A percentile compares a stretch with the other conserved stretches of the same genome.
Conservation (phyloP, 768 basidiomycete genomes). For the Galerina sulciceps region DNA sequence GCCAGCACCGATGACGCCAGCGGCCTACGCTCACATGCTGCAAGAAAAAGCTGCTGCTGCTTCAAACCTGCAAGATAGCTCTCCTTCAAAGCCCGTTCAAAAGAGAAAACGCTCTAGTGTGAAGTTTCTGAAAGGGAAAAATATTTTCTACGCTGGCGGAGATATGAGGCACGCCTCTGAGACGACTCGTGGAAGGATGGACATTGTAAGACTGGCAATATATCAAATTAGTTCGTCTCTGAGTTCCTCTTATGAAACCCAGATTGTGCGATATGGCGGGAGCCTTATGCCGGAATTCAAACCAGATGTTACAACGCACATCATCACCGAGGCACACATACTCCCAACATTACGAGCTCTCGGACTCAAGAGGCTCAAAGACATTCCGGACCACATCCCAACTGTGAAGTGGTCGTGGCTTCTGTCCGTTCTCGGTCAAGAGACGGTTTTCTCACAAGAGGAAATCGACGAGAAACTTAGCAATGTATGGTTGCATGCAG, state of each 20-base stretch:
- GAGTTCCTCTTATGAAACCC: constrained; percentile 1
- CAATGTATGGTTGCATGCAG: constrained; percentile 47
- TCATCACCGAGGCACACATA: constrained; percentile 54
- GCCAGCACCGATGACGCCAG: constrained; percentile 45
- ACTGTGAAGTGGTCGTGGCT: constrained; percentile 72
- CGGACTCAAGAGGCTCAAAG: constrained; percentile 50
- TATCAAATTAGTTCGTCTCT: background rate
- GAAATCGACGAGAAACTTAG: constrained; percentile 36
- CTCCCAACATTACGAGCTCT: constrained; percentile 42
- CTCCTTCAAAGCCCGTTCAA: constrained; percentile 19
- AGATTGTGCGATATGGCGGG: constrained; percentile 72
- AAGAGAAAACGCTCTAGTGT: constrained; percentile 12
- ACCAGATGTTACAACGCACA: constrained; percentile 61
- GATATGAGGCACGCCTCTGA: constrained; percentile 58
- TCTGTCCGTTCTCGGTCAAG: constrained; percentile 38
- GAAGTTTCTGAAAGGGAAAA: constrained; percentile 53
- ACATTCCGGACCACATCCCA: constrained; percentile 70
- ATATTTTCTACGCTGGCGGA: constrained; percentile 61
- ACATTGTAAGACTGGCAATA: constrained; percentile 50
- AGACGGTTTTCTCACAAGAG: constrained; percentile 23
- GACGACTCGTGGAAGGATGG: constrained; percentile 60
- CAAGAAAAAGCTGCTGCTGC: constrained; percentile 30
- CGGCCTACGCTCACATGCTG: constrained; percentile 57
- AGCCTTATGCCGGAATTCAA: constrained; percentile 64
- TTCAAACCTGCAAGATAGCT: constrained; percentile 7